These are phyloP conservation scores for Arabis alpina DNA, from an alignment of 345 rosid species.

Conservation along the genomic window DNA sequence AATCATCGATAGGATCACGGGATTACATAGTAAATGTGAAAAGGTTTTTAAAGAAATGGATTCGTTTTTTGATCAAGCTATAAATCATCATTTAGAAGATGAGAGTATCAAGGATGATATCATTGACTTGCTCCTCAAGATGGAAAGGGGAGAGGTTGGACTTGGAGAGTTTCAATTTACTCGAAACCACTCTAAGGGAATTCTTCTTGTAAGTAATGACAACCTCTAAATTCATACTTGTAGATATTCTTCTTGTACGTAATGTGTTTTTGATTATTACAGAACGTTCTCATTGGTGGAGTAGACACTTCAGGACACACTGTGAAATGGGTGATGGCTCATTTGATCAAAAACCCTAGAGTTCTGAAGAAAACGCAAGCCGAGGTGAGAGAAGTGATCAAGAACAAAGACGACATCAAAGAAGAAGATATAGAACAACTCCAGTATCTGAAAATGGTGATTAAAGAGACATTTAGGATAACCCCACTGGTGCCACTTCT, in stretches of 20 bases:
- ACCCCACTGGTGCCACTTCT: constrained; percentile 33
- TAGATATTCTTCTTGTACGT: neutral
- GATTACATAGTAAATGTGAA: constrained; percentile 34
- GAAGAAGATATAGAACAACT: constrained; percentile 39
- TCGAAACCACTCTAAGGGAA: constrained; percentile 51
- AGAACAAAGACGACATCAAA: constrained; percentile 29
- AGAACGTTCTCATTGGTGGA: constrained; percentile 38
- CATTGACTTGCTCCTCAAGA: constrained; percentile 48
- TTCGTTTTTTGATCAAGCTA: constrained; percentile 41
- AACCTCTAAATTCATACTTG: neutral
- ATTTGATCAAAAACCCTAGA: constrained; percentile 37
- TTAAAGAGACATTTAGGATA: constrained; percentile 35
- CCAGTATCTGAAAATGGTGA: constrained; percentile 35
- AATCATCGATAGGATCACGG: constrained; percentile 46
- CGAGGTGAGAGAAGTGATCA: constrained; percentile 34
- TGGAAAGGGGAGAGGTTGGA: constrained; percentile 38
- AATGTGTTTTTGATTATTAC: neutral
- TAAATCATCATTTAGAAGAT: constrained; percentile 48
- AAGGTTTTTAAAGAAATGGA: constrained; percentile 46
- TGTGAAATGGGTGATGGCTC: constrained; percentile 40
- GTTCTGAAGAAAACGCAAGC: constrained; percentile 35
- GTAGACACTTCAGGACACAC: constrained; percentile 33
- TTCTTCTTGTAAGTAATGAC: constrained; percentile 45
- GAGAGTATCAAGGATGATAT: constrained; percentile 44
- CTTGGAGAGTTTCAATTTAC: constrained; percentile 36